phyloP scores from a whole-genome alignment of 2,329 filamentous ascomycete species.

The Cordyceps pruinosa region DNA sequence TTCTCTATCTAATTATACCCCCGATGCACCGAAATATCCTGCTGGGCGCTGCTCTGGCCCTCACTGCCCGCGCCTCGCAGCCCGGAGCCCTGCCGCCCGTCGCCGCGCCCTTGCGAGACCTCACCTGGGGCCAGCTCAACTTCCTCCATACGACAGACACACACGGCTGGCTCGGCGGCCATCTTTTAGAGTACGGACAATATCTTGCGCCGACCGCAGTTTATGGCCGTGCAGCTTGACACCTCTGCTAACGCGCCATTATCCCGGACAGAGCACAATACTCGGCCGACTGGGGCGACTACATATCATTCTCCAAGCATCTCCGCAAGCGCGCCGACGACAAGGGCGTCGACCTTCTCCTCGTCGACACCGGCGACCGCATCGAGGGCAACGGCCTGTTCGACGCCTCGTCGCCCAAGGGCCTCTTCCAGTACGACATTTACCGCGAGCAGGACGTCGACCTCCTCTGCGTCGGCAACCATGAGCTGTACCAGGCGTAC shows the following conservation, averaged over 20 bases:
- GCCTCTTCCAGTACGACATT: constrained; percentile 82
- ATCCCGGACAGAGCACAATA: constrained; percentile 62
- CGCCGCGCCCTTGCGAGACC: constrained; percentile 70
- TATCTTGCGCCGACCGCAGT: background rate
- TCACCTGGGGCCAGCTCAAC: constrained; percentile 92
- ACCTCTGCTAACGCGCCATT: background rate
- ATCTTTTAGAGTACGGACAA: constrained; percentile 70
- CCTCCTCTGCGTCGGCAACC: constrained; percentile 81
- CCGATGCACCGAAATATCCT: constrained; percentile 9
- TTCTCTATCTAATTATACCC: background rate
- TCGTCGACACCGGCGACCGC: constrained; percentile 92
- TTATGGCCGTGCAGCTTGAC: constrained; percentile 10
- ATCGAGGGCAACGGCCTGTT: constrained; percentile 94
- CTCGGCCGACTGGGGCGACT: constrained; percentile 96
- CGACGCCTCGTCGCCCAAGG: constrained; percentile 81
- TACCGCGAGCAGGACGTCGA: constrained; percentile 78
- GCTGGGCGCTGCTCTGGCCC: constrained; percentile 25
- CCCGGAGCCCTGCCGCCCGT: constrained; percentile 74
- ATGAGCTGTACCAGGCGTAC: constrained; percentile 82
- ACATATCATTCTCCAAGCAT: constrained; percentile 83
- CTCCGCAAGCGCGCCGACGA: constrained; percentile 73
- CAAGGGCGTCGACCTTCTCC: constrained; percentile 73
- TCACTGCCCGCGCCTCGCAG: constrained; percentile 51
- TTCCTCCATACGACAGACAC: constrained; percentile 96
- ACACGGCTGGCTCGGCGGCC: constrained; percentile 92